Evolutionary conservation across 305 asterid genomes (phyloP).

Genomic region (Monarda citriodora): DNA sequence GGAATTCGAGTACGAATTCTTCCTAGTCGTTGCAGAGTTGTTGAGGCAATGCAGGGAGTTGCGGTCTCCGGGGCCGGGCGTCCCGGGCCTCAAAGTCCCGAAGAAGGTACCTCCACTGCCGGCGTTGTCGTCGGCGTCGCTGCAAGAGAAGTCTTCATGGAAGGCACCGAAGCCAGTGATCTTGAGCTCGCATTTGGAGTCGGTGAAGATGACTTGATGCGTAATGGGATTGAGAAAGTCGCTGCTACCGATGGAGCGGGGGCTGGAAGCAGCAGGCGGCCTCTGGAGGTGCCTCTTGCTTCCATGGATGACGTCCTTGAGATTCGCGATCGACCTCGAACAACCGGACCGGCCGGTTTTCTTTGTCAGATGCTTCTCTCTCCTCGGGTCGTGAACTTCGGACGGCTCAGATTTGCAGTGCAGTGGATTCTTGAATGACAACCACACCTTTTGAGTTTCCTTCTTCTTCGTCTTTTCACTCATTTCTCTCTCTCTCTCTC

Average conservation of each 20-base stretch:
- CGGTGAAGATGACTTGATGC: slow-evolving; percentile 71
- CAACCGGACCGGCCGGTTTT: slow-evolving; percentile 47
- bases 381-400: slow-evolving; percentile 45
- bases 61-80: not conserved
- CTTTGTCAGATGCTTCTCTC: slow-evolving; percentile 35
- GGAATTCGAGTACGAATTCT: slow-evolving; percentile 4
- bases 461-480: slow-evolving; percentile 55
- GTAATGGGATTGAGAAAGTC: slow-evolving; percentile 86
- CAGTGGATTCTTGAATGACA: slow-evolving; percentile 44
- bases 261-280: slow-evolving; percentile 78
- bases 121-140: slow-evolving; percentile 29
- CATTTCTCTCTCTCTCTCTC: slow-evolving; percentile 9
- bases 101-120: no score
- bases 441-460: slow-evolving; percentile 53
- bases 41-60: slow-evolving; percentile 44
- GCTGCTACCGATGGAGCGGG: slow-evolving; percentile 85
- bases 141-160: slow-evolving; percentile 28
- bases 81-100: no score
- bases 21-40: slow-evolving; percentile 42
- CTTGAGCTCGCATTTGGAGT: slow-evolving; percentile 55
- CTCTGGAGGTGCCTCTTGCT: slow-evolving; percentile 77
- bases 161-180: slow-evolving; percentile 52
- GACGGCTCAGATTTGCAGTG: slow-evolving; percentile 60
- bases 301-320: slow-evolving; percentile 71
- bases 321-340: slow-evolving; percentile 80